phyloP scores from a whole-genome alignment of 1,139 yeast species.

The Saccharomyces uvarum region DNA sequence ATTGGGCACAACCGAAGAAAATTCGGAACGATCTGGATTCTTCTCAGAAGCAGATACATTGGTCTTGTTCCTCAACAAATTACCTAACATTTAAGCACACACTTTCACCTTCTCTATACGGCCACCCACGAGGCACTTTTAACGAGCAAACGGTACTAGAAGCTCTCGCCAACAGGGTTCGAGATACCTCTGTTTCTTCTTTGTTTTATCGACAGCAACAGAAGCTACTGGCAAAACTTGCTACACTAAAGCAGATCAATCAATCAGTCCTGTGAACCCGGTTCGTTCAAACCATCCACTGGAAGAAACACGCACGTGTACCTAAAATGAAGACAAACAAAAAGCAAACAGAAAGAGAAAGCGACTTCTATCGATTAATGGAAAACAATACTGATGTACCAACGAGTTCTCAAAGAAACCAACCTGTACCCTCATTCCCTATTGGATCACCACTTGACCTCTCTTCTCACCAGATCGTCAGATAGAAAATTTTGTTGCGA shows the following conservation, averaged over 20 bases:
- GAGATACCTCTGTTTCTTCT: not conserved
- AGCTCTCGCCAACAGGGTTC: not conserved
- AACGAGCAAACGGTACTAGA: not conserved
- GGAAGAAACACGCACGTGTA: not conserved
- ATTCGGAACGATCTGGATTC: not conserved
- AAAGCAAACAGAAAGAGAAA: not conserved
- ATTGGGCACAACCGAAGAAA: not conserved
- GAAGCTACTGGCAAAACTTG: not conserved
- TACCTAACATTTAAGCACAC: constrained; percentile 5
- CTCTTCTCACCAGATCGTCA: not conserved
- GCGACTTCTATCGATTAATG: not conserved
- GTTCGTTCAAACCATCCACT: not conserved
- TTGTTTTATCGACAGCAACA: not conserved
- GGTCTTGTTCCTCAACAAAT: constrained; percentile 1
- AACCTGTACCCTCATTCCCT: not conserved
- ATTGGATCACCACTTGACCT: not conserved
- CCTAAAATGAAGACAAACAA: not conserved
- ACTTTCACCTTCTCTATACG: not conserved
- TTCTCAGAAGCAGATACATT: not conserved
- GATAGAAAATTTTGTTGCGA: not conserved
- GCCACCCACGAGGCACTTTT: not conserved
- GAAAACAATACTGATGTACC: not conserved
- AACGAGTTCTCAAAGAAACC: not conserved
- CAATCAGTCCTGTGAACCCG: not conserved
- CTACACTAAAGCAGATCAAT: not conserved